Evolutionary conservation across 2,329 filamentous ascomycete species (phyloP), one percentile per base, ranked within the genome.

Genomic region (Aspergillus sp.): DNA sequence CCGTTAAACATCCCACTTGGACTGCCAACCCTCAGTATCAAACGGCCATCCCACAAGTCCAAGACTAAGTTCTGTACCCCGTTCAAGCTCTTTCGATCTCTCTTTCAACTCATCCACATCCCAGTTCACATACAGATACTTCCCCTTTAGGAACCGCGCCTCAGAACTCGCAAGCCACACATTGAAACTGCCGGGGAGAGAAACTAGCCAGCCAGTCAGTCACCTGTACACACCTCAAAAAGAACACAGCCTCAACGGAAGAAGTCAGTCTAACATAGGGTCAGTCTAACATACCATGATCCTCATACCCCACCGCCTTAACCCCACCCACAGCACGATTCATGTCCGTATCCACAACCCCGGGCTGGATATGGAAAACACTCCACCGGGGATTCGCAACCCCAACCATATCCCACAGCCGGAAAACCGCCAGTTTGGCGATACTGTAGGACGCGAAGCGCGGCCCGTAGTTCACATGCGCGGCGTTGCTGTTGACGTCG

Each of bases 341-440:
- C 48, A 57, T 52, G 7, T 45, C 55, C 48, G 55, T 57, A 33
- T 52, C 48, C 48, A 57, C 55, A 23, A 52, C 41, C 33, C 55
- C 55, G 7, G 55, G 55, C 48, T 57, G 55, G 9, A 43, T 33
- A 40, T 57, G 48, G n/a, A 35, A 46, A 15, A 57, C 55, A 24
- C 48, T n/a, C 33, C 50, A 15, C 23, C 6, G 15, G 1, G 53
- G 24, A 23, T 52, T 57, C 33, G 23, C 48, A 4, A 37, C 24
- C 3, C 39, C 55, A 11, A 57, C 15, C 7, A 14, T 27, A n/a
- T 57, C 55, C 55, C 48, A 52, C 14, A 57, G 33, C 19, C 43
- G 40, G 19, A 40, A 52, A 12, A 47, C 44, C 3, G 52, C 44
- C 33, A 15, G n/a, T 15, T 55, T 55, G 7, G 33, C 14, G 6